Base-by-base conservation (phyloP, 176 grass and related monocot species). In the Puya raimondii region DNA sequence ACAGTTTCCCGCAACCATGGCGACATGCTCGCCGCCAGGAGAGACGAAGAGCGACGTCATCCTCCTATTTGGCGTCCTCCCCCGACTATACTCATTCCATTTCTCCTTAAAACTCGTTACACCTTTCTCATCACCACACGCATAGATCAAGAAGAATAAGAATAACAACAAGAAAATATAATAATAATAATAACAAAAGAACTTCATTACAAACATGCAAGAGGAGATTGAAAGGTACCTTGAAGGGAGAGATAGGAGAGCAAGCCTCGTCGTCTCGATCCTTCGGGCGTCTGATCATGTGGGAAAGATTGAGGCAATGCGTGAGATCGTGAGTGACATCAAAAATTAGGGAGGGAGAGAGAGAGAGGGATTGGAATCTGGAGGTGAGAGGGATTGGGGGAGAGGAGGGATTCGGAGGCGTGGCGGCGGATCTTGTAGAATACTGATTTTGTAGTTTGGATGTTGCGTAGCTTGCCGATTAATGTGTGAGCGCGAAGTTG, bases 171-270 rank as follows among this genome's bases (percentile, higher is more conserved):
- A n/a, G n/a, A n/a, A n/a, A n/a, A n/a, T n/a, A n/a, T n/a, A n/a
- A n/a, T n/a, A n/a, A n/a, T n/a, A n/a, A n/a, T n/a, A n/a, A n/a
- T 23, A 17, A 22, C 2, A 18, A 16, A 2, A 5, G 18, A 58
- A 58, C 16, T 9, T 1, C 14, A 22, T n/a, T 12, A 69, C 51
- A 64, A 2, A 1, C 47, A 48, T 63, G 26, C 23, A 53, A 49
- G 48, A 69, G 18, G 16, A 14, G 10, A 51, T 59, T 15, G 48
- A 2, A 74, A 18, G 21, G 67, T 77, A n/a, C n/a, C 79, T 85
- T 80, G 74, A 53, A 96, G 69, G 12, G 89, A 90, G 68, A 92
- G 84, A 59, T 90, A 92, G 16, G 93, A 92, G 65, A 97, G 67
- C 22, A 90, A 68, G 8, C 85, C 77, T 10, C 79, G 70, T 57